A percentile compares a stretch with the other conserved stretches of the same genome.
Evolutionary conservation across 2,329 filamentous ascomycete species (phyloP).

Genomic region (Arthrinium puccinioides): DNA sequence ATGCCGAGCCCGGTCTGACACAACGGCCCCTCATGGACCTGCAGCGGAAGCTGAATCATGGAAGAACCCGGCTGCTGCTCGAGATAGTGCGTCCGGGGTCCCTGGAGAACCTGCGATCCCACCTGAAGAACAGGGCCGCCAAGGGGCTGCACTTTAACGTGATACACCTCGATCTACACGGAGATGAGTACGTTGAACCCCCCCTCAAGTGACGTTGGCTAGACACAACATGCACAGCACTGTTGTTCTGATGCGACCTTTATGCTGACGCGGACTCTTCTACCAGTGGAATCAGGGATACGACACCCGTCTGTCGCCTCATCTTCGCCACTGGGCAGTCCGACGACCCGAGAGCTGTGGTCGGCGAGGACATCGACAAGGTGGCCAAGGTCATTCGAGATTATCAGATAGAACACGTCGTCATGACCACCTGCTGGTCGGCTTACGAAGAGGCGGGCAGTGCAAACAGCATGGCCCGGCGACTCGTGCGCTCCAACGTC

Average conservation of each 20-base stretch:
- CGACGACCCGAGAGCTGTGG: not conserved
- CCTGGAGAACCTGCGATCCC: not conserved
- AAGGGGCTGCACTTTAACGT: not conserved
- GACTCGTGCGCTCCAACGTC: not conserved
- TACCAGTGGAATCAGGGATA: too few relatives aligned
- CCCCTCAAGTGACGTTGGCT: too few relatives aligned
- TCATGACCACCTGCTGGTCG: not conserved
- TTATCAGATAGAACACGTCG: not conserved
- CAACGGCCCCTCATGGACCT: not conserved
- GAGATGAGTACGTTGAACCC: conserved; percentile 1
- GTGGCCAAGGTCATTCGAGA: not conserved
- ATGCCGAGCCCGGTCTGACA: not conserved
- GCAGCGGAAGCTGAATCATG: not conserved
- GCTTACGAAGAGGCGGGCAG: not conserved
- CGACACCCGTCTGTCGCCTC: not conserved
- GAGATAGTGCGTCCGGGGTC: not conserved
- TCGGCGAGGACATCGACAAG: not conserved
- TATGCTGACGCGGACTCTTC: too few relatives aligned
- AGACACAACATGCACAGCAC: too few relatives aligned
- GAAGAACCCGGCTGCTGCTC: not conserved
- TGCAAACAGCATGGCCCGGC: not conserved
- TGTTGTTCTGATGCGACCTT: too few relatives aligned
- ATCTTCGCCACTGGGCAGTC: not conserved
- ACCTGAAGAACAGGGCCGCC: not conserved
- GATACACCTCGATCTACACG: not conserved